phyloP scores from a whole-genome alignment of 768 basidiomycete species.

The Panellus pusillus region DNA sequence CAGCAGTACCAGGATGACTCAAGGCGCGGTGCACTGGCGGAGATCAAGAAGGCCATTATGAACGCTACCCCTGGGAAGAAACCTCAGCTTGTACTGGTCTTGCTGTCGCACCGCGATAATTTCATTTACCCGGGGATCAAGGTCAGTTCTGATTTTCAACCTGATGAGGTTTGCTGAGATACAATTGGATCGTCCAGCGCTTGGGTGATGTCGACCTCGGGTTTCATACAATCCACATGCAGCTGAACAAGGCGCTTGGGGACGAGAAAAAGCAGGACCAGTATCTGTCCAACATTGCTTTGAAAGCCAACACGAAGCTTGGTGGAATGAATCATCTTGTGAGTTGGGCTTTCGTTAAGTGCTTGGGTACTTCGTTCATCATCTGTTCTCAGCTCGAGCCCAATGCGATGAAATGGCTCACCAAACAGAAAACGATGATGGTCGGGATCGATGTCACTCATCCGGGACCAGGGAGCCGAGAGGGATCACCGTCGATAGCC shows the following conservation, averaged over 20 bases:
- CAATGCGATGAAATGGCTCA: constrained; percentile 62
- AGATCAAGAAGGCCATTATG: constrained; percentile 44
- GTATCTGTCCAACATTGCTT: constrained; percentile 67
- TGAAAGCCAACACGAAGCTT: constrained; percentile 83
- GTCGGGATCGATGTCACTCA: constrained; percentile 87
- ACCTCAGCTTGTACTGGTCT: constrained; percentile 68
- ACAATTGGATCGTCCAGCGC: constrained; percentile 34
- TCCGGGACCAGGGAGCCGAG: constrained; percentile 63
- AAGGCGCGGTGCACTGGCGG: constrained; percentile 36
- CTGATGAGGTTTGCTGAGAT: not conserved
- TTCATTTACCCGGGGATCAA: constrained; percentile 83
- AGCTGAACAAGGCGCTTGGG: constrained; percentile 57
- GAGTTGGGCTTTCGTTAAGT: constrained; percentile 4
- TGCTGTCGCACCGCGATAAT: constrained; percentile 68
- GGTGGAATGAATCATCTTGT: constrained; percentile 76
- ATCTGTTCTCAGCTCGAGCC: constrained; percentile 45
- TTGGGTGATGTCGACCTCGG: constrained; percentile 76
- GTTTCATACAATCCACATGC: constrained; percentile 74
- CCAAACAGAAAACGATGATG: constrained; percentile 70
- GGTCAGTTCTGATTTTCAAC: constrained; percentile 25
- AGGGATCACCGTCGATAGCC: constrained; percentile 79
- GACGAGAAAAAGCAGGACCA: constrained; percentile 65
- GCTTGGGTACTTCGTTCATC: constrained; percentile 6
- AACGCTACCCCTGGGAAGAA: constrained; percentile 27
- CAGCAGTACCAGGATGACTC: constrained; percentile 33